Percentiles rank a stretch among this genome's conserved stretches.
phyloP scores from a whole-genome alignment of 2,329 filamentous ascomycete genomes.

The Trichoderma sp. region DNA sequence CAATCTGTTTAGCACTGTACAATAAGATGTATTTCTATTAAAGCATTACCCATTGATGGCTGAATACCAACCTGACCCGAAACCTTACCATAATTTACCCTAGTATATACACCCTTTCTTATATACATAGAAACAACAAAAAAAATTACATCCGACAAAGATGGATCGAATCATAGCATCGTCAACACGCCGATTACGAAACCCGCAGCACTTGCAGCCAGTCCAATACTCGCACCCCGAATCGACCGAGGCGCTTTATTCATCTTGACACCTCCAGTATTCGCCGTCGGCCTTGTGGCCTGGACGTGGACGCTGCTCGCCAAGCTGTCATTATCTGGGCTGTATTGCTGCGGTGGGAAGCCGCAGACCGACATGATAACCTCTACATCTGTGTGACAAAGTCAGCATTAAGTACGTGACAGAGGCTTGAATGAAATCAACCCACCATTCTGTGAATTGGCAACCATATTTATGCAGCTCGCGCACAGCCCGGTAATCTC shows the following conservation, averaged over 20 bases:
- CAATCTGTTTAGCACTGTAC: neutral
- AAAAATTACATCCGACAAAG: neutral
- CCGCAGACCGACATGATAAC: conserved; percentile 44
- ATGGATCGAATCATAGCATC: conserved; percentile 11
- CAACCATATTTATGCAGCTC: conserved; percentile 43
- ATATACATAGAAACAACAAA: neutral
- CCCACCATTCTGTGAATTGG: conserved; percentile 42
- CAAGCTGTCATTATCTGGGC: conserved; percentile 38
- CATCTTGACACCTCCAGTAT: conserved; percentile 30
- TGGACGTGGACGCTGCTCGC: conserved; percentile 43
- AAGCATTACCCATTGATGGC: neutral
- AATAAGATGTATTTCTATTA: neutral
- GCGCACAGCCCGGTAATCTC: conserved; percentile 45
- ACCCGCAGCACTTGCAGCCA: neutral
- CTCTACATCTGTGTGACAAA: conserved; percentile 39
- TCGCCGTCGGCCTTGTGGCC: conserved; percentile 38
- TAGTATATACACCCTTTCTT: neutral
- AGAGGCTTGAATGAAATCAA: neutral
- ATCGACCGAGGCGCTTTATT: neutral
- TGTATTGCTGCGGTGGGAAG: conserved; percentile 40
- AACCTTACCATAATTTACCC: neutral
- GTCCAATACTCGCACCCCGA: neutral
- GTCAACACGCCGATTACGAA: neutral
- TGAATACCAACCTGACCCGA: neutral
- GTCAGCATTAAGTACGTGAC: neutral